Conservation (phyloP, 768 basidiomycete species). For the Tulasnella sp. region DNA sequence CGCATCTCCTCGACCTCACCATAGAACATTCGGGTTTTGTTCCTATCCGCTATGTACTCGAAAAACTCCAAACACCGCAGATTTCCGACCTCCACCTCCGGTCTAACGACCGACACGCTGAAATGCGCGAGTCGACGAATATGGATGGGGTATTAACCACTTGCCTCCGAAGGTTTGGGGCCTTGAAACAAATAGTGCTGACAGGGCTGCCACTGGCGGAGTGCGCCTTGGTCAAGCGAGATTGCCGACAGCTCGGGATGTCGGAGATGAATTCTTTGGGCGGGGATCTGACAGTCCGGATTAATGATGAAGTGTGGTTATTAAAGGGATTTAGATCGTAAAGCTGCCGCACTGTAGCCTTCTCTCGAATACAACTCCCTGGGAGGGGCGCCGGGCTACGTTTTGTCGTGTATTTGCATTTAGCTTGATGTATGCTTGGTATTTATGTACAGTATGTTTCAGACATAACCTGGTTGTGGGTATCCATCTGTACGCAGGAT, state of each 20-base stretch:
- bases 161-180: background rate
- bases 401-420: no score
- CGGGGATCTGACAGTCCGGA: background rate
- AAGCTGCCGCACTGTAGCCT: no score
- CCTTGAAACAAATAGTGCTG: background rate
- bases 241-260: background rate
- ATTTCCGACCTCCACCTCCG: background rate
- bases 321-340: background rate
- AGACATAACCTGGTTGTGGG: no score
- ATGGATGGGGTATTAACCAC: background rate
- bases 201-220: background rate
- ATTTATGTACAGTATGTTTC: no score
- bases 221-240: background rate
- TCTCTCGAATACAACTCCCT: no score
- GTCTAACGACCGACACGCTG: background rate
- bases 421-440: no score
- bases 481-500: no score
- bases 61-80: background rate
- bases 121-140: background rate
- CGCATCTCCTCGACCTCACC: background rate
- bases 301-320: background rate
- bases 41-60: background rate
- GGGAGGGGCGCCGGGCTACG: no score
- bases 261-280: background rate
- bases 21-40: background rate